phyloP scores from a whole-genome alignment of 495 filamentous ascomycete species.

The Bryoglossum gracile region DNA sequence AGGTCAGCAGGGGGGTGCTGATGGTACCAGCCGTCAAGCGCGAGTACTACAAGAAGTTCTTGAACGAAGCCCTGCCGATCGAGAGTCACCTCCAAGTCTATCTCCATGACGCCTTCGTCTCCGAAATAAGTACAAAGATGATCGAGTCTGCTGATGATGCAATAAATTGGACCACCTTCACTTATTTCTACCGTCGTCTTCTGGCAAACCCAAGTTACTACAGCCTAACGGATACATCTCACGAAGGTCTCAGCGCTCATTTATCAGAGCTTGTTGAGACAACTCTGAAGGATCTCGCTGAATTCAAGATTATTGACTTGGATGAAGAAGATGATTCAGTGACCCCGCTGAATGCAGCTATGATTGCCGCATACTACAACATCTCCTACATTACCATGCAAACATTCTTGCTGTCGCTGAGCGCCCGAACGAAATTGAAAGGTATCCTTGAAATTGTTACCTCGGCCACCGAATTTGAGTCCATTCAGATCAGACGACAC shows the following conservation, averaged over 20 bases:
- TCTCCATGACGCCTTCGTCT: slow-evolving; percentile 92
- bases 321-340: slow-evolving; percentile 95
- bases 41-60: slow-evolving; percentile 98
- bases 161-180: slow-evolving; percentile 96
- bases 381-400: slow-evolving; percentile 99
- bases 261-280: slow-evolving; percentile 93
- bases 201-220: slow-evolving; percentile 97
- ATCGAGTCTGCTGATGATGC: slow-evolving; percentile 95
- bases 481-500: slow-evolving; percentile 88
- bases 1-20: slow-evolving; percentile 77
- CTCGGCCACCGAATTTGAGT: slow-evolving; percentile 92
- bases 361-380: slow-evolving; percentile 98
- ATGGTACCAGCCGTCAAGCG: slow-evolving; percentile 93
- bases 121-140: slow-evolving; percentile 89
- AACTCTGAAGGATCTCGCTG: slow-evolving; percentile 82
- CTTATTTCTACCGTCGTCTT: slow-evolving; percentile 97
- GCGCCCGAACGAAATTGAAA: slow-evolving; percentile 83
- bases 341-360: slow-evolving; percentile 84
- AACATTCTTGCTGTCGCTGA: slow-evolving; percentile 95
- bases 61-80: slow-evolving; percentile 91
- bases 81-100: slow-evolving; percentile 90
- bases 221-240: slow-evolving; percentile 77
- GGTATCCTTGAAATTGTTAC: slow-evolving; percentile 95
- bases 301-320: slow-evolving; percentile 92
- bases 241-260: slow-evolving; percentile 89